Evolutionary conservation across 2,329 filamentous ascomycete genomes (phyloP).

Genomic region (Colletotrichum acutatum): DNA sequence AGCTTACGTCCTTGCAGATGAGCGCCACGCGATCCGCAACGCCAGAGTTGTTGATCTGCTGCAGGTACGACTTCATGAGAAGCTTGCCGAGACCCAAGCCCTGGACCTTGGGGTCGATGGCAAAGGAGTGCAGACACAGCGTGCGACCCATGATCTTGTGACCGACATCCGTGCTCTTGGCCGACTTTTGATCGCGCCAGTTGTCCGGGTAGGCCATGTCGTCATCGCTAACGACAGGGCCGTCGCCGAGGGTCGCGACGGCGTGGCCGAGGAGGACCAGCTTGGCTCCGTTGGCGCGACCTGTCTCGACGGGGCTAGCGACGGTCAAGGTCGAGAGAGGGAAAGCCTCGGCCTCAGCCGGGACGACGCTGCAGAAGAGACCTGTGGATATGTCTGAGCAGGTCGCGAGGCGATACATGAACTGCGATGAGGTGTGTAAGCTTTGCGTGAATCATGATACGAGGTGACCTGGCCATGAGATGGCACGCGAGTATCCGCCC

Average conservation of each 20-base stretch:
- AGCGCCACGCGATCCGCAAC: conserved; percentile 79
- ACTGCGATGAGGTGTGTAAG: conserved; percentile 57
- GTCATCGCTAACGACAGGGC: conserved; percentile 73
- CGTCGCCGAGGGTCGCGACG: conserved; percentile 76
- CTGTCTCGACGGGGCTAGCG: conserved; percentile 69
- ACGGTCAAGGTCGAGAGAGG: conserved; percentile 63
- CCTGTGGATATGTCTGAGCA: conserved; percentile 84
- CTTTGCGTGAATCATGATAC: not conserved
- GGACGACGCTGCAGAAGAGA: conserved; percentile 76
- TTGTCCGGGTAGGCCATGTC: conserved; percentile 80
- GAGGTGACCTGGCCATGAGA: not conserved
- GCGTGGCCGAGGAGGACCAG: conserved; percentile 81
- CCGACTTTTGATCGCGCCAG: conserved; percentile 65
- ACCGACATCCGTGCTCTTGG: conserved; percentile 57
- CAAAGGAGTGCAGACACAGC: conserved; percentile 84
- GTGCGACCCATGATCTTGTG: conserved; percentile 81
- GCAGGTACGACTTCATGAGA: conserved; percentile 80
- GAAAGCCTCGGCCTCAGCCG: conserved; percentile 57
- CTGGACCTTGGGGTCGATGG: conserved; percentile 81
- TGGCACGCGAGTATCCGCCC: not conserved
- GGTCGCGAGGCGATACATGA: conserved; percentile 78
- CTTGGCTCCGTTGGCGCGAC: conserved; percentile 63
- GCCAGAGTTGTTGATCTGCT: conserved; percentile 77
- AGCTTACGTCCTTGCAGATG: conserved; percentile 76
- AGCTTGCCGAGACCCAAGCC: conserved; percentile 78